Percentiles rank a stretch among this genome's conserved stretches.
These are phyloP conservation scores for Cordyceps farinosa DNA, from an alignment of 2,329 filamentous ascomycete species.

Conservation along the genomic window DNA sequence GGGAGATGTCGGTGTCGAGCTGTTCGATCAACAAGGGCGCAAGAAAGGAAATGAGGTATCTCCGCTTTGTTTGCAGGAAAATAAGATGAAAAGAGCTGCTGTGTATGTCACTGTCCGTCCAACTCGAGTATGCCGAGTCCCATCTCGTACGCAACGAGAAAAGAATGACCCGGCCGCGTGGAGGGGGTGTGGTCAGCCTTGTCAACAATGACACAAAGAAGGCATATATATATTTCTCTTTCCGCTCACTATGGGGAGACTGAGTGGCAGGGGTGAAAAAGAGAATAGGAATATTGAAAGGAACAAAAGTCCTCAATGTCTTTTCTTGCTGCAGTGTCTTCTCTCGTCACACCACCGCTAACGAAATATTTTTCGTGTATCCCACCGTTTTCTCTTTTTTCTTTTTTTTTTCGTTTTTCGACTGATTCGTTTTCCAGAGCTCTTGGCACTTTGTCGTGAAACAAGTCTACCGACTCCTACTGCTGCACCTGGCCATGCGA, in stretches of 20 bases:
- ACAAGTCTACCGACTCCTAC: background rate
- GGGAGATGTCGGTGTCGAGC: background rate
- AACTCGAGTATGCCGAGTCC: slow-evolving; percentile 12
- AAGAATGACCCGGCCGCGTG: too few species aligned
- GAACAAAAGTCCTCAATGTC: background rate
- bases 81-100: background rate
- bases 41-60: too few species aligned
- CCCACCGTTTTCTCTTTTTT: slow-evolving; percentile 2
- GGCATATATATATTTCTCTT: background rate
- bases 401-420: background rate
- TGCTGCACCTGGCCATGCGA: slow-evolving; percentile 11
- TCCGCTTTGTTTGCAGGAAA: background rate
- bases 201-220: background rate
- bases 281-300: background rate
- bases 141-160: background rate
- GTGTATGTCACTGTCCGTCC: slow-evolving; percentile 10
- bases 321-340: background rate
- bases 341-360: slow-evolving; percentile 8
- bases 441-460: background rate
- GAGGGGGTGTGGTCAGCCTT: background rate
- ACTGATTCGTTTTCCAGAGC: background rate
- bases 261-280: background rate
- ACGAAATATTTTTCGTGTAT: slow-evolving; percentile 10
- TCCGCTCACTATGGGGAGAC: background rate
- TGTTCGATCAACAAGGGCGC: background rate